A percentile compares a stretch with the other conserved stretches of the same genome.
Evolutionary conservation across 352 stramenopile species (phyloP).

Genomic region (Phytophthora europaea): DNA sequence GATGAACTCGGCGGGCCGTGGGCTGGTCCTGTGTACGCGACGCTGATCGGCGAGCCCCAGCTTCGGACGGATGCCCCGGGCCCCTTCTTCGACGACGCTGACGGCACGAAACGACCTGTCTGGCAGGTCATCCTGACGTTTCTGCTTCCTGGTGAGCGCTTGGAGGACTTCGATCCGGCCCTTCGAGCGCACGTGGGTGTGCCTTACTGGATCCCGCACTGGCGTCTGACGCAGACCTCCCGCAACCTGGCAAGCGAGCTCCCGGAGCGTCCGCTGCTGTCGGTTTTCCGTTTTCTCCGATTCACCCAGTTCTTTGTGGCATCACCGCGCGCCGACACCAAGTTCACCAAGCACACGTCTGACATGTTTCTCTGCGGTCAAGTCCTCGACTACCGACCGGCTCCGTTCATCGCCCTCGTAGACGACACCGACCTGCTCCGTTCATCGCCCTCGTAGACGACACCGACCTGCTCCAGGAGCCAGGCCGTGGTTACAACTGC

Average conservation of each 20-base stretch:
- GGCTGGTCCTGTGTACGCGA: conserved; percentile 14
- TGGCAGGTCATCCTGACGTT: conserved; percentile 11
- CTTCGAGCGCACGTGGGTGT: conserved; percentile 4
- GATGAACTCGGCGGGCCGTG: background rate
- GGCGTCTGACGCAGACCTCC: conserved; percentile 4
- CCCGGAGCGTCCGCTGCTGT: conserved; percentile 10
- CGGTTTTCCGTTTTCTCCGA: conserved; percentile 11
- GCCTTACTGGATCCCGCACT: conserved; percentile 7
- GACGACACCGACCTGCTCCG: conserved; percentile 10
- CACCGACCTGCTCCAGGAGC: too few relatives aligned
- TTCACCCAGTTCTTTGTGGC: conserved; percentile 18
- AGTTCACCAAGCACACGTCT: conserved; percentile 14
- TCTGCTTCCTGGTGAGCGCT: conserved; percentile 5
- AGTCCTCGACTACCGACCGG: conserved; percentile 4
- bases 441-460: too few relatives aligned
- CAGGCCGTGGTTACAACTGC: conserved; percentile 8
- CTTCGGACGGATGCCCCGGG: background rate
- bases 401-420: conserved; percentile 3
- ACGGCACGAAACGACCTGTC: conserved; percentile 3
- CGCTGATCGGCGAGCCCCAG: background rate
- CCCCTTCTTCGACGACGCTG: conserved; percentile 14
- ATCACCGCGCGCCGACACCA: conserved; percentile 3
- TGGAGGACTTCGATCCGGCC: background rate
- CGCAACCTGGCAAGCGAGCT: background rate
- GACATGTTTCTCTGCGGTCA: conserved; percentile 14